Evolutionary conservation across 768 basidiomycete genomes (phyloP), one percentile per base, ranked within the genome.

Genomic region (Lactifluus subvellereus): DNA sequence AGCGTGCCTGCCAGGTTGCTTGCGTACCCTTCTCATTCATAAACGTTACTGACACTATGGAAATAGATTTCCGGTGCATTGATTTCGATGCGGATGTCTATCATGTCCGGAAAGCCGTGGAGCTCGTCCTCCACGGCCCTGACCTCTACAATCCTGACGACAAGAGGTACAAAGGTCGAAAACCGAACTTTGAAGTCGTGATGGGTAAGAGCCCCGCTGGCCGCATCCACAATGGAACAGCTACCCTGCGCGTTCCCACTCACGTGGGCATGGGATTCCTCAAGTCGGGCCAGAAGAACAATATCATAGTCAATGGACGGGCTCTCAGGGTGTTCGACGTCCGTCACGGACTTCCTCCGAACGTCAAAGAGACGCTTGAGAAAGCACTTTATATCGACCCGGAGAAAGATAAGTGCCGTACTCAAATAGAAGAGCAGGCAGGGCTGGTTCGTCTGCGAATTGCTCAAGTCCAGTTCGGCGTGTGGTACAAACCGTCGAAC

Each of bases 381-480:
- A 76, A 73, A 55, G 72, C 75, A 22, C 71, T 68, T 1, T 75
- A 72, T 56, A 68, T 76, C 10, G 65, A 67, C 47, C 71, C 74
- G 0, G 73, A 74, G 1, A 61, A 68, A 3, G 74, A 73, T 16
- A 72, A 71, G 64, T 60, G 63, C 20, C 66, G 67, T 22, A n/a
- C 9, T 18, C 45, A 42, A n/a, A 49, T 54, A 16, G 70, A 71
- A 51, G 63, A 71, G 0, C 72, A 77, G 4, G 75, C 87, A 11
- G 70, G 79, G 16, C 73, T 78, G 7, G 48, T 60, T 51, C 76
- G 75, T 11, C 74, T 89, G 27, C 82, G 85, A 35, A 75, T 91
- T 13, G 77, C 82, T 59, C 75, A 76, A 9, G 75, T 91, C 47
- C 89, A 91, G 71, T 85, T 91, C 64, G 89, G 90, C 27, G 66